Base-by-base conservation (phyloP, 2,329 filamentous ascomycete genomes). In the Cladosporium sp. region DNA sequence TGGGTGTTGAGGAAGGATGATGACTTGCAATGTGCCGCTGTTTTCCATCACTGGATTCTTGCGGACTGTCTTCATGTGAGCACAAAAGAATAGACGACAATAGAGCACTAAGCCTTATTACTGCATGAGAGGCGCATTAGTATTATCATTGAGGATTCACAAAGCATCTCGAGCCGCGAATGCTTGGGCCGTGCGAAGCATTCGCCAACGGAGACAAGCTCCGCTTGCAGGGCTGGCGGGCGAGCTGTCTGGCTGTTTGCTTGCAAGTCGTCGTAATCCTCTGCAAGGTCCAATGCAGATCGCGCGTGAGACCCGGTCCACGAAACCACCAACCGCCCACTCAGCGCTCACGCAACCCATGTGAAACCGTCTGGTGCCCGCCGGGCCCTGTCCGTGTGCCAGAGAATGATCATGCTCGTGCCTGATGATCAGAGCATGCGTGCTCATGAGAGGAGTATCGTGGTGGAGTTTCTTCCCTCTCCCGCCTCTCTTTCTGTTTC, bases 261-360 rank as follows among this genome's bases (percentile, higher is more conserved):
- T 37, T 37, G 13, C 6, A 37, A 37, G 35, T 10, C 40, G 46
- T 50, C 46, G 46, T 50, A 50, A 50, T 38, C 46, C 35, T 43
- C 38, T 43, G 46, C 35, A 37, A 37, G 35, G 35, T 37, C 35
- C 35, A 37, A 37, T n/a, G 35, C 46, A 16, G 46, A 49, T 49
- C 46, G 19, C 38, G 14, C 16, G 14, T 18, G 14, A 16, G 38
- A 41, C 4, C 14, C 19, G 14, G 19, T 18, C 38, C 14, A 16
- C 38, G 38, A 41, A 41, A 41, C 38, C 16, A 19, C 38, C 33
- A 35, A 18, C n/a, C 37, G 28, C 16, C 38, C 46, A 43, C 38
- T 22, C 38, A 41, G n/a, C 38, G 14, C 7, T 22, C 14, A 41
- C 38, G 14, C 9, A 18, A 11, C 35, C 38, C 16, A 18, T 18